phyloP scores from a whole-genome alignment of 495 filamentous ascomycete species.

The Pyrenula massariospora region DNA sequence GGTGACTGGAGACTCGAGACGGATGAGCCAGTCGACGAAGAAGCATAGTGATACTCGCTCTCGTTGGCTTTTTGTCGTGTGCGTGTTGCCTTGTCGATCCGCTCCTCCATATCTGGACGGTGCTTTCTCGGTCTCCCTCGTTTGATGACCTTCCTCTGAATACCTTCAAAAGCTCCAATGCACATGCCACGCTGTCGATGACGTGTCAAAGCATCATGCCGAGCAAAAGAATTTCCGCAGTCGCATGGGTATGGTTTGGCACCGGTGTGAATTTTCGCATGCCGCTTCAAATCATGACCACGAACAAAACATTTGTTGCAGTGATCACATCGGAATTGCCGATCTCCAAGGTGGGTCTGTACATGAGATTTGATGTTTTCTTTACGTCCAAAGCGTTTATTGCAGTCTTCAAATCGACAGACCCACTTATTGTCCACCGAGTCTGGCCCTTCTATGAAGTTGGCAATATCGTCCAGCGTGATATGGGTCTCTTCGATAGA shows the following conservation, averaged over 20 bases:
- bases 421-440: conserved; percentile 65
- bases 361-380: conserved; percentile 98
- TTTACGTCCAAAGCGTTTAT: conserved; percentile 77
- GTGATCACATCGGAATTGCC: conserved; percentile 79
- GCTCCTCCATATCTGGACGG: conserved; percentile 52
- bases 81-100: conserved; percentile 47
- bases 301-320: conserved; percentile 93
- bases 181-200: conserved; percentile 94
- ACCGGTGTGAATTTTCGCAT: conserved; percentile 90
- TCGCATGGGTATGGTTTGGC: conserved; percentile 85
- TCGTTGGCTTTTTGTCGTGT: conserved; percentile 35
- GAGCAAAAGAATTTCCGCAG: conserved; percentile 82
- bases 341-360: conserved; percentile 91
- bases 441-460: conserved; percentile 73
- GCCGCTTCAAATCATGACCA: conserved; percentile 92
- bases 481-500: conserved; percentile 64
- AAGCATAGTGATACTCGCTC: conserved; percentile 15
- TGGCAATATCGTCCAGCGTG: conserved; percentile 72
- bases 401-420: conserved; percentile 70
- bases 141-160: conserved; percentile 58
- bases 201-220: conserved; percentile 87
- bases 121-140: conserved; percentile 57
- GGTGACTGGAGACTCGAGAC: conserved; percentile 18
- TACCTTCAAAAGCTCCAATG: conserved; percentile 77
- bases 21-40: conserved; percentile 22